phyloP scores from a whole-genome alignment of 139 green algal genomes.

The Edaphochlamys debaryana region DNA sequence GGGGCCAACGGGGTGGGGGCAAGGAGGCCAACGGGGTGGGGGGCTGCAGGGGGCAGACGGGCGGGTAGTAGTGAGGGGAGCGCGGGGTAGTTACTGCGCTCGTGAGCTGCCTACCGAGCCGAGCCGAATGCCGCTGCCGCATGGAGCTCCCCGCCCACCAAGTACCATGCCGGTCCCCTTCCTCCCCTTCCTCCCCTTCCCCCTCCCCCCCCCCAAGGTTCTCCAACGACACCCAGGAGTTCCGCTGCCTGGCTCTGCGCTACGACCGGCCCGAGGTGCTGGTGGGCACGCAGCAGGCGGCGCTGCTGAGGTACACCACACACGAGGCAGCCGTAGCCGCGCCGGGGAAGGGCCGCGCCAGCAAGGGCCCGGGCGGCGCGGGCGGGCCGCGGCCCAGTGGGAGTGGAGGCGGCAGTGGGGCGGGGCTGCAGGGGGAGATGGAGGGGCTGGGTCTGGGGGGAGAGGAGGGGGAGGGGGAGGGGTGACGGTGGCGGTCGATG shows the following conservation, averaged over 20 bases:
- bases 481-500: too few relatives aligned
- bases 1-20: too few relatives aligned
- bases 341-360: neutral
- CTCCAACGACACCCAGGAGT: slow-evolving; percentile 48
- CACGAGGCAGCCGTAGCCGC: slow-evolving; percentile 18
- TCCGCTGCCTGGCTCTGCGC: slow-evolving; percentile 52
- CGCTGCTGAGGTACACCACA: slow-evolving; percentile 15
- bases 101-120: too few relatives aligned
- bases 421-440: neutral
- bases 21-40: too few relatives aligned
- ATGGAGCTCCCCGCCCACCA: too few relatives aligned
- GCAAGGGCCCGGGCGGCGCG: neutral
- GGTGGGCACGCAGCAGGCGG: slow-evolving; percentile 57
- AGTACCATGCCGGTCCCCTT: too few relatives aligned
- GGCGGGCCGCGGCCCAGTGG: neutral
- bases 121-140: too few relatives aligned
- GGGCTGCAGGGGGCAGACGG: too few relatives aligned
- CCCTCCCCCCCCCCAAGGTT: slow-evolving; percentile 5
- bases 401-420: neutral
- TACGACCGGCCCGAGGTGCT: slow-evolving; percentile 62
- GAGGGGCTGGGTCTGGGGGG: slow-evolving; percentile 11
- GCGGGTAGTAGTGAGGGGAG: too few relatives aligned
- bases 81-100: too few relatives aligned
- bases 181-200: too few relatives aligned
- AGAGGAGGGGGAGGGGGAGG: too few relatives aligned